Evolutionary conservation across 495 filamentous ascomycete genomes (phyloP).

Genomic region (Aspergillus nidulans): DNA sequence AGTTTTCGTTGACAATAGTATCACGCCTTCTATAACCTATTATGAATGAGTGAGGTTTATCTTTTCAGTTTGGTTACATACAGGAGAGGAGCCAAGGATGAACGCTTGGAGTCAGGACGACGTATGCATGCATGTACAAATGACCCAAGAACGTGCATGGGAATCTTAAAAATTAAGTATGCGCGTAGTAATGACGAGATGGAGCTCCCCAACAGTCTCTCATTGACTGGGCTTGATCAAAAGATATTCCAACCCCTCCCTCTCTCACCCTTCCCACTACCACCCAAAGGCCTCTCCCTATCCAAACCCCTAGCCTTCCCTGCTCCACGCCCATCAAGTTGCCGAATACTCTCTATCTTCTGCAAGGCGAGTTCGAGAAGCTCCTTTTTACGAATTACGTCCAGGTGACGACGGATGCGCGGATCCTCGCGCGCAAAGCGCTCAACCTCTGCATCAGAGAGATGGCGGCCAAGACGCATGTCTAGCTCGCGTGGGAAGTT

Average conservation of each 20-base stretch:
- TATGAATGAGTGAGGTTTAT: too few relatives aligned
- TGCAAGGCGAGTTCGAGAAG: slow-evolving; percentile 84
- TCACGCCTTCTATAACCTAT: too few relatives aligned
- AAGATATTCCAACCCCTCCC: slow-evolving; percentile 39
- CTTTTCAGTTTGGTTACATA: too few relatives aligned
- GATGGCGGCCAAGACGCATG: slow-evolving; percentile 72
- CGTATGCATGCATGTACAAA: neutral
- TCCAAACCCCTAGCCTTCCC: slow-evolving; percentile 24
- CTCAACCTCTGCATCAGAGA: slow-evolving; percentile 76
- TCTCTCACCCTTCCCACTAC: slow-evolving; percentile 27
- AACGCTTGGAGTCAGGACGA: too few relatives aligned
- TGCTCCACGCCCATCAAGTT: slow-evolving; percentile 56
- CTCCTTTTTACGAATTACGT: slow-evolving; percentile 88
- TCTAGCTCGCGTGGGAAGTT: slow-evolving; percentile 94
- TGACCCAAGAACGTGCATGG: neutral
- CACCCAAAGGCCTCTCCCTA: slow-evolving; percentile 27
- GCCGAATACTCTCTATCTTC: slow-evolving; percentile 87
- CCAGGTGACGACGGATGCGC: slow-evolving; percentile 80
- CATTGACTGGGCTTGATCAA: slow-evolving; percentile 15
- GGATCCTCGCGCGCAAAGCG: slow-evolving; percentile 89
- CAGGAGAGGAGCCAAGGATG: too few relatives aligned
- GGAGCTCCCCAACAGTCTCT: neutral
- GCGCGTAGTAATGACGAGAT: neutral
- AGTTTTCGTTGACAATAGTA: too few relatives aligned
- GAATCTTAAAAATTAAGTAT: neutral